Evolutionary conservation across 805 yeast species (phyloP).

Genomic region (Yamadazyma philogaea): DNA sequence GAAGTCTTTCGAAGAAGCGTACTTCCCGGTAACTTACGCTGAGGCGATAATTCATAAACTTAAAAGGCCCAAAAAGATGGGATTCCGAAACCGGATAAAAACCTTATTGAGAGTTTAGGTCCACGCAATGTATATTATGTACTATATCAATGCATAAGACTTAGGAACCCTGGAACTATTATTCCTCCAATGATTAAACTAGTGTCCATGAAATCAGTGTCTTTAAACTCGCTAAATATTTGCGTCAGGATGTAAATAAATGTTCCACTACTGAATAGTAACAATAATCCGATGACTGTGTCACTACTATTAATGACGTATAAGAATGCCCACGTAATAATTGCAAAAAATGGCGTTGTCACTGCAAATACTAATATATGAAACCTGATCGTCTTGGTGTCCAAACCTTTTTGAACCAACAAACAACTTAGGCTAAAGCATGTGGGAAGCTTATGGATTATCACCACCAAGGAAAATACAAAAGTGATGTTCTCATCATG

Average conservation of each 20-base stretch:
- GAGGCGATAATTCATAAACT: slow-evolving; percentile 11
- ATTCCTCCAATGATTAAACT: slow-evolving; percentile 22
- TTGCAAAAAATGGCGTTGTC: slow-evolving; percentile 61
- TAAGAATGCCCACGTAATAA: slow-evolving; percentile 46
- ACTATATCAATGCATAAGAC: slow-evolving; percentile 19
- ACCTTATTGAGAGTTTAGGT: not conserved
- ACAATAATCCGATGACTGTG: slow-evolving; percentile 50
- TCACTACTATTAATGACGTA: slow-evolving; percentile 25
- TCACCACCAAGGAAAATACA: slow-evolving; percentile 56
- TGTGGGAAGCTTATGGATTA: slow-evolving; percentile 73
- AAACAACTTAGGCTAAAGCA: slow-evolving; percentile 64
- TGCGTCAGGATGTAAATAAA: slow-evolving; percentile 70
- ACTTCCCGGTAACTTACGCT: slow-evolving; percentile 10
- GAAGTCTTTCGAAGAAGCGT: not conserved
- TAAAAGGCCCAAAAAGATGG: not conserved
- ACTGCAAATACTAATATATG: slow-evolving; percentile 54
- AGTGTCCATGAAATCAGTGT: slow-evolving; percentile 12
- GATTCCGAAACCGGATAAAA: not conserved
- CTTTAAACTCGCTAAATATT: slow-evolving; percentile 25
- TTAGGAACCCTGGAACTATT: slow-evolving; percentile 24
- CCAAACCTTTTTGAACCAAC: slow-evolving; percentile 39
- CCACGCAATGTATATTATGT: slow-evolving; percentile 1
- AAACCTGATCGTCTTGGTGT: slow-evolving; percentile 30
- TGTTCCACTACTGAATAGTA: slow-evolving; percentile 69
- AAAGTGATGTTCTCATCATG: slow-evolving; percentile 35